A percentile compares a stretch with the other conserved stretches of the same genome.
Evolutionary conservation across 1,284 basidiomycete species (phyloP).

Genomic region (Cystobasidiaceae sp.): DNA sequence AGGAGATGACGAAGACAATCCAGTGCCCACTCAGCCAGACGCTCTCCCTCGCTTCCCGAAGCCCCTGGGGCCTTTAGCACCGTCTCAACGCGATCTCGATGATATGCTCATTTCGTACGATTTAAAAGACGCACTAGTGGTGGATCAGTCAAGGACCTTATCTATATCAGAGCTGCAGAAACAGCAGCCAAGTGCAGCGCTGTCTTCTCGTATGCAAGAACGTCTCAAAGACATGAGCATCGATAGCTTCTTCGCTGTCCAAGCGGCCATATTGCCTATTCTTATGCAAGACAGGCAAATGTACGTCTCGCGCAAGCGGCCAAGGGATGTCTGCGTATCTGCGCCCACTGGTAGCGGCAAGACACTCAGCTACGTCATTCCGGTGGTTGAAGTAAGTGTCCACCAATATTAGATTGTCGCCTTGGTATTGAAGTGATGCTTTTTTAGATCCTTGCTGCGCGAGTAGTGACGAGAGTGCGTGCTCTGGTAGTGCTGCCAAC

Average conservation of each 20-base stretch:
- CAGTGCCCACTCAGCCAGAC: constrained; percentile 14
- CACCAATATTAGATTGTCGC: constrained; percentile 19
- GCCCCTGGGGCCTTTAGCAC: constrained; percentile 10
- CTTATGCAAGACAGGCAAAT: constrained; percentile 58
- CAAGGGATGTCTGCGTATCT: constrained; percentile 86
- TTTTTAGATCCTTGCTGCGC: constrained; percentile 60
- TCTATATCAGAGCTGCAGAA: not conserved
- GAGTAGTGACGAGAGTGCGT: constrained; percentile 75
- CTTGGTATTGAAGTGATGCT: not conserved
- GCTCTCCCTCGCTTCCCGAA: constrained; percentile 28
- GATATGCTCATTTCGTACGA: constrained; percentile 22
- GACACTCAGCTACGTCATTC: constrained; percentile 87
- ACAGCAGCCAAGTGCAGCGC: not conserved
- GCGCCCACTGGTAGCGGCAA: constrained; percentile 97
- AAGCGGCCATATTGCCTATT: constrained; percentile 73
- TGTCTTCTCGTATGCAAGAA: constrained; percentile 2
- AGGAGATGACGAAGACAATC: not conserved
- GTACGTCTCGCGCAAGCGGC: constrained; percentile 65
- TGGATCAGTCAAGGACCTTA: not conserved
- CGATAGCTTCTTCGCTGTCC: constrained; percentile 50
- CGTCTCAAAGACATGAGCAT: constrained; percentile 4
- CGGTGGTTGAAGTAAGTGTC: constrained; percentile 71
- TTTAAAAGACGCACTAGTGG: constrained; percentile 9
- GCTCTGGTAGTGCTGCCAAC: constrained; percentile 91
- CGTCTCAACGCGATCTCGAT: constrained; percentile 24